Base-by-base conservation (phyloP, 2,329 filamentous ascomycete genomes). In the Rachicladosporium sp. region DNA sequence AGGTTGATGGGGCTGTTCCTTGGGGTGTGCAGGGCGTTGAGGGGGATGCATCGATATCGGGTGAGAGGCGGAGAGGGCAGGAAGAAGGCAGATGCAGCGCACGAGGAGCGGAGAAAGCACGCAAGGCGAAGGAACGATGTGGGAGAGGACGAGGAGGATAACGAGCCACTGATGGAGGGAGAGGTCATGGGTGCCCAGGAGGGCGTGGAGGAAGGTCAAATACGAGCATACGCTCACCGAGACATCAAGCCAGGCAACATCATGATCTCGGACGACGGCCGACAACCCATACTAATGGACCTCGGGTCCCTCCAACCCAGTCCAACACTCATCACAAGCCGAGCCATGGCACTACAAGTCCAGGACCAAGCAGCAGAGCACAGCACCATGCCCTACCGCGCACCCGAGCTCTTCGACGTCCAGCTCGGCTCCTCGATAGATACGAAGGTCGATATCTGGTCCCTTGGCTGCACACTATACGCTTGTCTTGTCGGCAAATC, bases 211-310 rank as follows among this genome's bases (percentile, higher is more conserved):
- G 76, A 79, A 7, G 81, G 82, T 10, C 76, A 78, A 42, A 68
- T 76, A 44, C 73, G 83, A 50, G 84, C 87, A 12, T 98, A 94
- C 61, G 84, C 91, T 46, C 91, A 98, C 63, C 73, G 91, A 50
- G 91, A 98, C 63, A 94, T 98, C 60, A 98, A 98, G 63, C 91
- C 91, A 53, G 89, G 87, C 43, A 98, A 98, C 65, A 93, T 98
- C 57, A 98, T 98, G 91, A 94, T 98, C 50, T 82, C 84, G 49
- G 89, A 96, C 59, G 78, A 86, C 52, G 91, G 91, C 50, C 74
- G 78, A 43, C 80, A 79, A 23, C 89, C 91, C 2, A 91, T 98
- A 52, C 74, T 98, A 29, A 98, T 98, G 91, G 91, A 98, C 59
- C 78, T 98, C 15, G 91, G 91, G 47, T 95, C 87, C 42, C 71